Evolutionary conservation across 176 grass and related monocot genomes (phyloP).

Genomic region (Aegilops bicornis): DNA sequence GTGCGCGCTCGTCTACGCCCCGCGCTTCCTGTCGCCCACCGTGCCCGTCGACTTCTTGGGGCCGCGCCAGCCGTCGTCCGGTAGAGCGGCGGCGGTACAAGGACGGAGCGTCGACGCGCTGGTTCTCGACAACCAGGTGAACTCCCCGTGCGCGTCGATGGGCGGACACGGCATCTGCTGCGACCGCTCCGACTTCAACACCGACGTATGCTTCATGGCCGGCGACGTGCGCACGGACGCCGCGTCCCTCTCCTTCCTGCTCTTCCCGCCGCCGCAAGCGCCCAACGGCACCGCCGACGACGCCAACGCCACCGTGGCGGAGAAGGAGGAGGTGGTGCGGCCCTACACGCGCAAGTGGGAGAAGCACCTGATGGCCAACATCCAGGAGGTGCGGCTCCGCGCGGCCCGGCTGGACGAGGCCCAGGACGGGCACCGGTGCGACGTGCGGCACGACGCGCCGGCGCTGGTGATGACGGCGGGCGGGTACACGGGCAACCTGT

Average conservation of each 20-base stretch:
- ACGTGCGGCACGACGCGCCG: constrained; percentile 66
- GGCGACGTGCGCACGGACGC: constrained; percentile 68
- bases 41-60: constrained; percentile 4
- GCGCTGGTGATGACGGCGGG: constrained; percentile 55
- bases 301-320: background rate
- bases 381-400: constrained; percentile 55
- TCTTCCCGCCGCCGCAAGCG: background rate
- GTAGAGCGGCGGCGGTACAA: background rate
- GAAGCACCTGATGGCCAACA: constrained; percentile 34
- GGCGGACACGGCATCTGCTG: constrained; percentile 53
- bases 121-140: too few relatives aligned
- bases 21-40: constrained; percentile 14
- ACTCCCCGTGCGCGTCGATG: constrained; percentile 2
- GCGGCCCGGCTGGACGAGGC: background rate
- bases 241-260: constrained; percentile 41
- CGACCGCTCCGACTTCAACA: constrained; percentile 59
- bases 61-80: background rate
- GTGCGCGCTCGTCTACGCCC: constrained; percentile 45
- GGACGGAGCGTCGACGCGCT: background rate
- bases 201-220: constrained; percentile 81
- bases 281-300: background rate
- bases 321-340: constrained; percentile 49
- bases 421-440: constrained; percentile 21
- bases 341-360: constrained; percentile 94
- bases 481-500: constrained; percentile 70